phyloP scores from a whole-genome alignment of 345 rosid species.

The Eucalyptus fibrosa region DNA sequence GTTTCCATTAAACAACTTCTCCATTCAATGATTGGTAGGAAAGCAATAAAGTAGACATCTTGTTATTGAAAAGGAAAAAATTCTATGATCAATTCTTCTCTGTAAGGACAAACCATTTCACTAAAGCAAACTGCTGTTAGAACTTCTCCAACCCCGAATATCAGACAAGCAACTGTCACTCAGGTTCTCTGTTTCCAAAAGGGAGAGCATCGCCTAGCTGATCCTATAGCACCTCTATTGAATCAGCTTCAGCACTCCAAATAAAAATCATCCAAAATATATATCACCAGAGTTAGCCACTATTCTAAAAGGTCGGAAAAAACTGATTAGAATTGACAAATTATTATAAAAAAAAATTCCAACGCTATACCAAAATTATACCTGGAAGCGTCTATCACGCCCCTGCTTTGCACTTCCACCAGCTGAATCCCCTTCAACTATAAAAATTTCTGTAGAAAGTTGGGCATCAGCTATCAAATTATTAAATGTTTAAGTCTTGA shows the following conservation, averaged over 20 bases:
- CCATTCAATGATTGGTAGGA: neutral
- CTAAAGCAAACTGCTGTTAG: neutral
- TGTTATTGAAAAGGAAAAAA: neutral
- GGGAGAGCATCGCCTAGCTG: neutral
- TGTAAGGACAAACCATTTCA: neutral
- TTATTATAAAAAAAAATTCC: neutral
- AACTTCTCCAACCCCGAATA: neutral
- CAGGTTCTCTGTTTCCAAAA: neutral
- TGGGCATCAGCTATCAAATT: neutral
- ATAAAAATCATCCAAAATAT: neutral
- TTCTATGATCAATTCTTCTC: neutral
- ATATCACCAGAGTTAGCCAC: neutral
- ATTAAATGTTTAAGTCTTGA: neutral
- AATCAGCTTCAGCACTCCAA: neutral
- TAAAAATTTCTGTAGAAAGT: constrained; percentile 67
- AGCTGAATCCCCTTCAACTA: constrained; percentile 98
- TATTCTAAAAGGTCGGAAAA: neutral
- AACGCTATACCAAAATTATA: neutral
- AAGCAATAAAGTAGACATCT: neutral
- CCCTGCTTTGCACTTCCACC: constrained; percentile 99
- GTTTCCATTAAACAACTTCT: neutral
- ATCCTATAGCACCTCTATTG: neutral
- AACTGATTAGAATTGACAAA: neutral
- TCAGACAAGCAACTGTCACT: neutral
- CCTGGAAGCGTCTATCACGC: constrained; percentile 98